Base-by-base conservation (phyloP, 225 moss, liverwort and hornwort genomes). In the Polytrichum formosum region DNA sequence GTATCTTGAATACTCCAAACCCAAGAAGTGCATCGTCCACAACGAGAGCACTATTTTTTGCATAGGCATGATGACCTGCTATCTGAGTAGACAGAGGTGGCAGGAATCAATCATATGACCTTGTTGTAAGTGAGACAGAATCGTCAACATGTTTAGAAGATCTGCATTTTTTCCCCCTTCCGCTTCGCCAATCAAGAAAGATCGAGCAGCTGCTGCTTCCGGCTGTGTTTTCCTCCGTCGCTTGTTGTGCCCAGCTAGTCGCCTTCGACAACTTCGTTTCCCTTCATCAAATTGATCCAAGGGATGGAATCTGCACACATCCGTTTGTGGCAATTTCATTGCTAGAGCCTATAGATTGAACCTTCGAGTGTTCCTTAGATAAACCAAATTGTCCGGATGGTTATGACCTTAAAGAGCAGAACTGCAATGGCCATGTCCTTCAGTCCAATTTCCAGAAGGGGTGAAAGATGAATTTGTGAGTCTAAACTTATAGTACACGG, bases 91-190 rank as follows among this genome's bases (percentile, higher is more conserved):
- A 33, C 13, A 30, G 22, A 66, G 20, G 21, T 59, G 59, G 59
- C 59, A 33, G 46, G 33, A 23, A 55, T 18, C 9, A 17, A 68
- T 54, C 23, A 27, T 19, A 16, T 1, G 5, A 64, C 78, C 93
- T 91, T 91, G 46, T 46, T 89, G 91, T 33, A 94, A 70, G 25
- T 91, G 92, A 28, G 88, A 76, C n/a, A 94, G 66, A 17, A 94
- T 73, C 22, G 88, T 85, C 70, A 98, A 63, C 60, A 98, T 37
- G 53, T 85, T 69, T 58, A 94, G 27, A 33, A 98, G 67, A 20
- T 91, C 90, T 7, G 85, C 58, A 30, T 69, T 86, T 30, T 87
- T 90, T 20, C 76, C 72, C 63, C 77, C 28, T 28, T 72, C 76
- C 71, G 82, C 79, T 6, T 95, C 91, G 61, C 94, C 94, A 29